These are phyloP conservation scores for Termitomyces sp. DNA, from an alignment of 1,284 basidiomycete species.

Conservation along the genomic window DNA sequence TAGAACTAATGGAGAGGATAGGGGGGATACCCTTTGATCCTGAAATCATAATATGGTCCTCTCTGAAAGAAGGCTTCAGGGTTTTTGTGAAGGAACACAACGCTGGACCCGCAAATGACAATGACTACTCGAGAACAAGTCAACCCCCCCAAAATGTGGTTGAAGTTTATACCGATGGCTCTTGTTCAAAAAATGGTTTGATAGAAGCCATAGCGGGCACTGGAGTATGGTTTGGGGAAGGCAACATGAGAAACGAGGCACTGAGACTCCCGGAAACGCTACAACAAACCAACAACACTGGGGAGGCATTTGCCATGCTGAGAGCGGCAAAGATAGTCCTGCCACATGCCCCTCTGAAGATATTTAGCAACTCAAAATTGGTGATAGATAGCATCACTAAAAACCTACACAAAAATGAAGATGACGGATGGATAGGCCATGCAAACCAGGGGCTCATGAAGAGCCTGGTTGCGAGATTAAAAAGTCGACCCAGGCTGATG, in stretches of 20 bases:
- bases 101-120: too few relatives aligned
- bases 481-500: background rate
- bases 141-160: background rate
- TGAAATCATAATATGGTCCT: too few relatives aligned
- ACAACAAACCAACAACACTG: background rate
- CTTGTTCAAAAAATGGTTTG: background rate
- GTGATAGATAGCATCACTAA: background rate
- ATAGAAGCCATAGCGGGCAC: background rate
- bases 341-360: background rate
- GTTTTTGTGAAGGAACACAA: background rate
- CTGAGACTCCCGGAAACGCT: background rate
- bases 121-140: too few relatives aligned
- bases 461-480: background rate
- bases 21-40: too few relatives aligned
- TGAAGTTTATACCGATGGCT: background rate
- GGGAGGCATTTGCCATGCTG: background rate
- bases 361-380: background rate
- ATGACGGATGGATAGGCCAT: background rate
- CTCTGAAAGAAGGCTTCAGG: background rate
- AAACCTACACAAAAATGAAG: background rate
- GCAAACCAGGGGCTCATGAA: background rate
- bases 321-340: background rate
- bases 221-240: background rate
- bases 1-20: too few relatives aligned
- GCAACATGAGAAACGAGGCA: background rate